Evolutionary conservation across 495 filamentous ascomycete genomes (phyloP).

Genomic region (Cercophora scortea): DNA sequence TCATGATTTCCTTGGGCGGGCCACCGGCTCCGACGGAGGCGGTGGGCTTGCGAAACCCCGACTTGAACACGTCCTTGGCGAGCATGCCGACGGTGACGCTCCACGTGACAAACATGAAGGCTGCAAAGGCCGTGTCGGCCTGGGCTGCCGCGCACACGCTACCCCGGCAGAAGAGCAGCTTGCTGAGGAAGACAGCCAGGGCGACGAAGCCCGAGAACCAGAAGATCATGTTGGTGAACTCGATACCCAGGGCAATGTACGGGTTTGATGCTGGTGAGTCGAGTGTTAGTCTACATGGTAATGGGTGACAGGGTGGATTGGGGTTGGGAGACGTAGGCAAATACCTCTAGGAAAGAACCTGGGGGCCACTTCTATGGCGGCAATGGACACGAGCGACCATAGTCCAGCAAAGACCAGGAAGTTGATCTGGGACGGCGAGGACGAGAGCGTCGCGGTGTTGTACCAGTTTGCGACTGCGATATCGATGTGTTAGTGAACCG

Average conservation of each 20-base stretch:
- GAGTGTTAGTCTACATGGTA: too few species aligned
- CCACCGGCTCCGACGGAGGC: neutral
- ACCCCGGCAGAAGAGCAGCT: constrained; percentile 45
- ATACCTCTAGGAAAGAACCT: constrained; percentile 38
- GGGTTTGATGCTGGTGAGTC: constrained; percentile 41
- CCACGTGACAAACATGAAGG: constrained; percentile 39
- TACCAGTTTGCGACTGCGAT: constrained; percentile 44
- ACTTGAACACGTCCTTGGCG: constrained; percentile 29
- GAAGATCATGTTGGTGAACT: constrained; percentile 63
- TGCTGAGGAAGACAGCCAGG: constrained; percentile 54
- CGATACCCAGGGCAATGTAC: constrained; percentile 52
- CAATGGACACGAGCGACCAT: constrained; percentile 58
- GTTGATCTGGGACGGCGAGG: constrained; percentile 53
- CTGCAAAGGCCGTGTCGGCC: constrained; percentile 39
- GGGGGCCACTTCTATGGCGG: constrained; percentile 58
- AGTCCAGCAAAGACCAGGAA: constrained; percentile 63
- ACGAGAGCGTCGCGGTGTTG: constrained; percentile 32
- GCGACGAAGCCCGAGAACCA: constrained; percentile 79
- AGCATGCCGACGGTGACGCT: constrained; percentile 24
- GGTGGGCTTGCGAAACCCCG: constrained; percentile 17
- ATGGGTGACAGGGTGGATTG: too few species aligned
- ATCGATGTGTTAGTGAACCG: too few species aligned
- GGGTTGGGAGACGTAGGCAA: too few species aligned
- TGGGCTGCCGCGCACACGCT: constrained; percentile 40
- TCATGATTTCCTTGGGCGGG: constrained; percentile 14